A percentile compares a stretch with the other conserved stretches of the same genome.
phyloP scores from a whole-genome alignment of 23 red algal genomes.

The Gracilaria caudata region DNA sequence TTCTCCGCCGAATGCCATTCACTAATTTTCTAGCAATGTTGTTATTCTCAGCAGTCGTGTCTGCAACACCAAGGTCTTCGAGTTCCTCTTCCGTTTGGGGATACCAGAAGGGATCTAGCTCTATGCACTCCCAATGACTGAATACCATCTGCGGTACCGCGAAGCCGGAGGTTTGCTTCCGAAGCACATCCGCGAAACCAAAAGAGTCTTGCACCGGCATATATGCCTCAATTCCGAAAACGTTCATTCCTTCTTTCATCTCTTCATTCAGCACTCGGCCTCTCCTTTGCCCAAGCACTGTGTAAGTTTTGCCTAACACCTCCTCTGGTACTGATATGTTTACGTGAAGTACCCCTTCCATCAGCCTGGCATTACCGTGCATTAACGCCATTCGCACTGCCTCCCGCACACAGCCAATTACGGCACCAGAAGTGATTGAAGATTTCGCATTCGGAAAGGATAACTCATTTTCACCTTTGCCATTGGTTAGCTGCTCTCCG shows the following conservation, averaged over 20 bases:
- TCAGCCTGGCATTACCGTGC: constrained; percentile 76
- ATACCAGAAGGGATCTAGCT: constrained; percentile 94
- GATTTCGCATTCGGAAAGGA: constrained; percentile 10
- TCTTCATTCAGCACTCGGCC: constrained; percentile 84
- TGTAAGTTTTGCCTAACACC: constrained; percentile 84
- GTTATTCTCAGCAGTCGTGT: constrained; percentile 82
- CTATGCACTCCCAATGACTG: constrained; percentile 85
- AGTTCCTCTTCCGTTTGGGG: constrained; percentile 89
- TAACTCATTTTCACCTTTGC: not conserved
- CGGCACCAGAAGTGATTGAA: constrained; percentile 4
- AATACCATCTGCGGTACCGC: constrained; percentile 90
- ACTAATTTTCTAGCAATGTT: constrained; percentile 92
- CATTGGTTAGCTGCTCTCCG: not conserved
- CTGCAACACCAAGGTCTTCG: constrained; percentile 86
- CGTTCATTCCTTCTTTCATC: constrained; percentile 84
- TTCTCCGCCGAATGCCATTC: constrained; percentile 75
- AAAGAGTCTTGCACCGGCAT: constrained; percentile 91
- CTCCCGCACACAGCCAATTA: constrained; percentile 79
- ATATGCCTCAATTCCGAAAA: constrained; percentile 84
- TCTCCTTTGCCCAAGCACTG: constrained; percentile 77
- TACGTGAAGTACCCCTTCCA: constrained; percentile 80
- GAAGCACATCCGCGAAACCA: constrained; percentile 88
- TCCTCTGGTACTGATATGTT: constrained; percentile 83
- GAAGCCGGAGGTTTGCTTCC: constrained; percentile 84
- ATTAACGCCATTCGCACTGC: constrained; percentile 70